Evolutionary conservation across 2,329 filamentous ascomycete genomes (phyloP).

Genomic region (Xylariales sp.): DNA sequence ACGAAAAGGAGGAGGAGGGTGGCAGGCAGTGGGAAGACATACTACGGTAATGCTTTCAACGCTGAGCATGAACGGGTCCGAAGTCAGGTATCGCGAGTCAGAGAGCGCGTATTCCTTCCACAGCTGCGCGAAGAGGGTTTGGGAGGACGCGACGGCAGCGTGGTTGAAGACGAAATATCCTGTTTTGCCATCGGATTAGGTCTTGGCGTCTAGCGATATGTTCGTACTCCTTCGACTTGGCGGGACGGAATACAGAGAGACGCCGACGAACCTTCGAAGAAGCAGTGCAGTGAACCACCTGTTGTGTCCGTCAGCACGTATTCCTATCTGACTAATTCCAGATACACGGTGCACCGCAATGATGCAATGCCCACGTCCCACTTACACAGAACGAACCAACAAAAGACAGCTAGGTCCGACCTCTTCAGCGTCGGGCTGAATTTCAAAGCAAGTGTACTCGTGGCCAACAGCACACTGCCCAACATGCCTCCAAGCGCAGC

Average conservation of each 20-base stretch:
- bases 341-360: no score
- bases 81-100: constrained; percentile 80
- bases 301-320: no score
- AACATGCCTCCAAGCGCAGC: constrained; percentile 33
- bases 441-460: constrained; percentile 26
- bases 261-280: constrained; percentile 68
- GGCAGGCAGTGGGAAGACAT: constrained; percentile 25
- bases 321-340: no score
- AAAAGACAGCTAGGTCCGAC: constrained; percentile 39
- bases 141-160: constrained; percentile 57
- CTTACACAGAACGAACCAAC: constrained; percentile 55
- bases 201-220: background rate
- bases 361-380: no score
- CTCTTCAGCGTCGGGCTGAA: constrained; percentile 26
- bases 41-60: constrained; percentile 80
- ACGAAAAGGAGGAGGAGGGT: background rate
- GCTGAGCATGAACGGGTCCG: constrained; percentile 79
- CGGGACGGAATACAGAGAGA: no score
- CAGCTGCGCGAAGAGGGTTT: constrained; percentile 74
- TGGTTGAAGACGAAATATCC: constrained; percentile 75
- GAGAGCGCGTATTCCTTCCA: constrained; percentile 92
- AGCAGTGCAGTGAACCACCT: constrained; percentile 69
- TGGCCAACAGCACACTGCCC: constrained; percentile 28
- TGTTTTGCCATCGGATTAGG: constrained; percentile 19
- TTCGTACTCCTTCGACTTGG: background rate